Conservation (phyloP, 768 basidiomycete species). For the Trametes sanguinea region DNA sequence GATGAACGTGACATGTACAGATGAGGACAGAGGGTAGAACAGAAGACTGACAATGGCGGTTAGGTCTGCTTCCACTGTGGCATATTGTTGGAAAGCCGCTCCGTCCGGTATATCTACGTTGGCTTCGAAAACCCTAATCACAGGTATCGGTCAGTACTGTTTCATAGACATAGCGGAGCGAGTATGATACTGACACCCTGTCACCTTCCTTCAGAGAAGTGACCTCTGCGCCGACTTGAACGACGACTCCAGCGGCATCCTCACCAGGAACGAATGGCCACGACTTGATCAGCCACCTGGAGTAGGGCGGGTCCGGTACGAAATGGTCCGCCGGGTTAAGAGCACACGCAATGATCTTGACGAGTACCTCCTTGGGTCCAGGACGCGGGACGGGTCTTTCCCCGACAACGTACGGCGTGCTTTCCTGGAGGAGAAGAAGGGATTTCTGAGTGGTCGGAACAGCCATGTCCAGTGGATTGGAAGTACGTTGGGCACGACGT, state of each 20-base stretch:
- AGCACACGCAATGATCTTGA: slow-evolving; percentile 41
- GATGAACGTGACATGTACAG: no score
- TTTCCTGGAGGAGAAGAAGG: slow-evolving; percentile 15
- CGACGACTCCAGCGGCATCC: slow-evolving; percentile 40
- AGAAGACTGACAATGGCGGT: slow-evolving; percentile 21
- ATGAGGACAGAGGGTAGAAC: background rate
- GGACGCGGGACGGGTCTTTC: slow-evolving; percentile 33
- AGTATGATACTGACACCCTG: slow-evolving; percentile 35
- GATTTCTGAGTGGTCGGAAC: slow-evolving; percentile 17
- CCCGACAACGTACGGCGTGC: slow-evolving; percentile 13
- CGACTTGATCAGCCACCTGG: slow-evolving; percentile 28
- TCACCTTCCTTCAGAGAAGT: slow-evolving; percentile 42
- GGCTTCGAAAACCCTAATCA: no score
- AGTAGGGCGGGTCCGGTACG: slow-evolving; percentile 15
- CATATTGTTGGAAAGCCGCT: slow-evolving; percentile 28
- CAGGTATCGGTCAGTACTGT: no score
- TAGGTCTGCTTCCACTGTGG: slow-evolving; percentile 28
- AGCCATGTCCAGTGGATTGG: background rate
- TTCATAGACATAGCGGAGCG: background rate
- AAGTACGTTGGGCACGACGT: background rate
- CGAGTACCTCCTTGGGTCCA: slow-evolving; percentile 42
- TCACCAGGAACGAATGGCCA: slow-evolving; percentile 34
- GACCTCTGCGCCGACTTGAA: slow-evolving; percentile 42
- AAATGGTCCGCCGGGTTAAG: slow-evolving; percentile 42
- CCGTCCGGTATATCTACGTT: no score